phyloP scores from a whole-genome alignment of 2,329 filamentous ascomycete species.

The Diaporthe sp. region DNA sequence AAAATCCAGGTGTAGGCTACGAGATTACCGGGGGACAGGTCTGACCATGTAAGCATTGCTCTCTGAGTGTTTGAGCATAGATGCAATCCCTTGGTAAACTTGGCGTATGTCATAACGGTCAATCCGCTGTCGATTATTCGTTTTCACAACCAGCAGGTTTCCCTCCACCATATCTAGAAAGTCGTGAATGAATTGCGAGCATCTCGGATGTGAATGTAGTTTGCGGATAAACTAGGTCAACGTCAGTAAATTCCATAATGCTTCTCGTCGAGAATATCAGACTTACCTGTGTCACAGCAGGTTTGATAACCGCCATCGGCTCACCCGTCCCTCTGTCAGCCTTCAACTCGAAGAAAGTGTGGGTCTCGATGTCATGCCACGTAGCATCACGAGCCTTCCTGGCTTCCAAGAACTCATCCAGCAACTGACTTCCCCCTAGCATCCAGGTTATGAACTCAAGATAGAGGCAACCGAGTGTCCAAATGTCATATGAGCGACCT shows the following conservation, averaged over 20 bases:
- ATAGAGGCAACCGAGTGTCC: slow-evolving; percentile 10
- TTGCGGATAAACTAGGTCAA: not conserved
- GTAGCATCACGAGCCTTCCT: not conserved
- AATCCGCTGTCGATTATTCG: not conserved
- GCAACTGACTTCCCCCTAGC: not conserved
- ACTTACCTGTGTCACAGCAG: not conserved
- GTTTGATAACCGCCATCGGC: not conserved
- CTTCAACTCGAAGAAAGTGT: slow-evolving; percentile 15
- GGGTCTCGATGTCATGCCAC: slow-evolving; percentile 6
- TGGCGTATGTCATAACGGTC: not conserved
- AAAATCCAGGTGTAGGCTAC: not conserved
- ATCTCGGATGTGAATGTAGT: not conserved
- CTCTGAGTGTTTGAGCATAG: not conserved
- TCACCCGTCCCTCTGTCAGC: not conserved
- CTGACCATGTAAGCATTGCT: not conserved
- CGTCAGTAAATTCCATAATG: not conserved
- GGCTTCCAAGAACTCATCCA: not conserved
- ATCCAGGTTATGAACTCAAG: slow-evolving; percentile 28
- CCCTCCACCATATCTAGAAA: slow-evolving; percentile 6
- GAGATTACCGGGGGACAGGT: not conserved
- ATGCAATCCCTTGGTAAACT: not conserved
- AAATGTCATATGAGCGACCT: slow-evolving; percentile 22
- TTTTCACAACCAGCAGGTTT: slow-evolving; percentile 5
- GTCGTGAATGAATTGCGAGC: slow-evolving; percentile 10
- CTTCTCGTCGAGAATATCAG: fast-evolving